Conservation (phyloP, 305 asterid species). For the Lippia alba region DNA sequence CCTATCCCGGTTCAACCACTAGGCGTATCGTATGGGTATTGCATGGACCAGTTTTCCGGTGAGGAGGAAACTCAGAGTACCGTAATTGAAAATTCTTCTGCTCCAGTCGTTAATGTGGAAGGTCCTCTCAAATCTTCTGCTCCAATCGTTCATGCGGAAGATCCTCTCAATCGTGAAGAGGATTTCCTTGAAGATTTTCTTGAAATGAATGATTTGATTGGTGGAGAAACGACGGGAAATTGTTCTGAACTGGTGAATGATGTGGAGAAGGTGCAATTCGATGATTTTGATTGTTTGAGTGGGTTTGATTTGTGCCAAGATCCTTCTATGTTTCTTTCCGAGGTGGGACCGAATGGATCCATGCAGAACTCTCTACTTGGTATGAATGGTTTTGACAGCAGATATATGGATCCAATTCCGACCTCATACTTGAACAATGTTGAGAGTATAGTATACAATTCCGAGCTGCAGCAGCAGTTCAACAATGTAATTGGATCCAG, state of each 20-base stretch:
- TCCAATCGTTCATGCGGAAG: slow-evolving; percentile 28
- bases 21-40: slow-evolving; percentile 36
- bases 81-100: slow-evolving; percentile 40
- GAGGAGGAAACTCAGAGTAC: slow-evolving; percentile 50
- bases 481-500: slow-evolving; percentile 37
- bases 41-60: slow-evolving; percentile 40
- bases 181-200: slow-evolving; percentile 63
- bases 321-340: slow-evolving; percentile 41
- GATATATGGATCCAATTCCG: slow-evolving; percentile 34
- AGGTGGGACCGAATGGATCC: slow-evolving; percentile 46
- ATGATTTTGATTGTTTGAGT: slow-evolving; percentile 55
- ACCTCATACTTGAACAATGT: slow-evolving; percentile 37
- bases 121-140: slow-evolving; percentile 37
- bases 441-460: slow-evolving; percentile 35
- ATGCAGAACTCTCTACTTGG: slow-evolving; percentile 40
- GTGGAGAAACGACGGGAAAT: slow-evolving; percentile 40
- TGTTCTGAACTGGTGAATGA: slow-evolving; percentile 35
- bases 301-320: slow-evolving; percentile 67
- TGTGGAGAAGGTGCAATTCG: slow-evolving; percentile 48
- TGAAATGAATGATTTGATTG: slow-evolving; percentile 80
- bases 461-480: slow-evolving; percentile 41
- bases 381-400: slow-evolving; percentile 37
- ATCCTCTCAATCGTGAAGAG: slow-evolving; percentile 41
- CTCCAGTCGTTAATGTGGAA: slow-evolving; percentile 26
- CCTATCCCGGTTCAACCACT: slow-evolving; percentile 41